phyloP scores from a whole-genome alignment of 768 basidiomycete genomes.

The Phlebiopsis flavidoalba region DNA sequence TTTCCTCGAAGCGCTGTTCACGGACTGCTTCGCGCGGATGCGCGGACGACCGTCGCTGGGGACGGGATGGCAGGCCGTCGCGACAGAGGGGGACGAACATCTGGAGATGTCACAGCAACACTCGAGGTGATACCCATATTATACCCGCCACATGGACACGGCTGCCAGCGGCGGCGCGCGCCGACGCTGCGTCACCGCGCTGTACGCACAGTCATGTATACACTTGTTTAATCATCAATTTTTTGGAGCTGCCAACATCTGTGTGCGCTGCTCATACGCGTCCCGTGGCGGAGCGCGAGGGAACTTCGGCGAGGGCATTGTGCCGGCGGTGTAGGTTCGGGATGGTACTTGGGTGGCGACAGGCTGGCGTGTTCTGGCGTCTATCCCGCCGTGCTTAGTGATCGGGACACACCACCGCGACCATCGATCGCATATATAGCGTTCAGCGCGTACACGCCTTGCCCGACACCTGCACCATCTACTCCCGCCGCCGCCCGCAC shows the following conservation, averaged over 20 bases:
- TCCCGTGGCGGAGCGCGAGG: not conserved
- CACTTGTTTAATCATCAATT: not conserved
- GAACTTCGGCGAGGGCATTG: not conserved
- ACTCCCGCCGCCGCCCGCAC: not conserved
- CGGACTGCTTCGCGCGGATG: constrained; percentile 39
- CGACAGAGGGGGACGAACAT: constrained; percentile 62
- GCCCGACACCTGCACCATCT: not conserved
- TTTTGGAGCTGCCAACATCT: not conserved
- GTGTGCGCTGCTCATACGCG: not conserved
- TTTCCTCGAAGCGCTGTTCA: constrained; percentile 34
- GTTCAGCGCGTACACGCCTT: not conserved
- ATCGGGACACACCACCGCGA: not conserved
- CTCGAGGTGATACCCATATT: not conserved
- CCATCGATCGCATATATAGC: constrained; percentile 6
- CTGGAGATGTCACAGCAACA: constrained; percentile 57
- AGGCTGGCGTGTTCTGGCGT: not conserved
- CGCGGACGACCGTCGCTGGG: constrained; percentile 47
- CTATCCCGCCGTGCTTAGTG: constrained; percentile 2
- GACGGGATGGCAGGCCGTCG: constrained; percentile 74
- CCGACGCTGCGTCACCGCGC: not conserved
- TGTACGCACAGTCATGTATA: not conserved
- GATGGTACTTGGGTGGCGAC: not conserved
- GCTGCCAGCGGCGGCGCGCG: not conserved
- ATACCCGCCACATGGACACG: not conserved
- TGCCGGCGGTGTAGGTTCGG: constrained; percentile 2